phyloP scores from a whole-genome alignment of 2,329 filamentous ascomycete genomes.

The Leptographium wingfieldii region DNA sequence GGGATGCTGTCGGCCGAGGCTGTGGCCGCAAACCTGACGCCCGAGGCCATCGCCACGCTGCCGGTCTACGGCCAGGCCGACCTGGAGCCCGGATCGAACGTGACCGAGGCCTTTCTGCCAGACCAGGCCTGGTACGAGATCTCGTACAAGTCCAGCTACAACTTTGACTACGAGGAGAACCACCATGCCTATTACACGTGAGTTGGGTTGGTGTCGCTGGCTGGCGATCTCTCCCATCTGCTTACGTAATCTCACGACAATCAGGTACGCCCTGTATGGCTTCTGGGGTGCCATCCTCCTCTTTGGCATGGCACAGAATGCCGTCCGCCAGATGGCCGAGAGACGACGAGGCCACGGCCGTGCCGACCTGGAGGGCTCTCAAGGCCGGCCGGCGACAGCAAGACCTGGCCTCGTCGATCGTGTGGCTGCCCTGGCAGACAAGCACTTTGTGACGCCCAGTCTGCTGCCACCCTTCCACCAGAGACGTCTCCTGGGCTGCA shows the following conservation, averaged over 20 bases:
- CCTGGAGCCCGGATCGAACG: background rate
- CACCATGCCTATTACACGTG: constrained; percentile 6
- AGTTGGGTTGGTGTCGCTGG: background rate
- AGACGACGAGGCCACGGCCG: constrained; percentile 6
- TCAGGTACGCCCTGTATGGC: constrained; percentile 6
- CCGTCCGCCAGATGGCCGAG: constrained; percentile 1
- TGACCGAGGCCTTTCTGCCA: constrained; percentile 6
- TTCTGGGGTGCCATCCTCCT: constrained; percentile 11
- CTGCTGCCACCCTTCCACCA: constrained; percentile 8
- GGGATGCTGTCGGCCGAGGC: background rate
- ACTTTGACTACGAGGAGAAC: background rate
- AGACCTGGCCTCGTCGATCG: background rate
- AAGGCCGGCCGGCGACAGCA: background rate
- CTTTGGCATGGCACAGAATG: constrained; percentile 9
- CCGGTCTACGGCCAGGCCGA: background rate
- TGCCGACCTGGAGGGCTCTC: constrained; percentile 3
- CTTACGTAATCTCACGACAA: background rate
- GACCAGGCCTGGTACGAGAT: constrained; percentile 1
- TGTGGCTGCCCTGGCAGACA: background rate
- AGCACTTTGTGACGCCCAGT: constrained; percentile 10
- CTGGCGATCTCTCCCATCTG: background rate
- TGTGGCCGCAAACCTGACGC: constrained; percentile 9
- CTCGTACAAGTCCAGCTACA: background rate
- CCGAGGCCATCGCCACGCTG: constrained; percentile 6
- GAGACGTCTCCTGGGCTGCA: constrained; percentile 11